phyloP scores from a whole-genome alignment of 2,329 filamentous ascomycete genomes.

The Apiospora phragmitis region DNA sequence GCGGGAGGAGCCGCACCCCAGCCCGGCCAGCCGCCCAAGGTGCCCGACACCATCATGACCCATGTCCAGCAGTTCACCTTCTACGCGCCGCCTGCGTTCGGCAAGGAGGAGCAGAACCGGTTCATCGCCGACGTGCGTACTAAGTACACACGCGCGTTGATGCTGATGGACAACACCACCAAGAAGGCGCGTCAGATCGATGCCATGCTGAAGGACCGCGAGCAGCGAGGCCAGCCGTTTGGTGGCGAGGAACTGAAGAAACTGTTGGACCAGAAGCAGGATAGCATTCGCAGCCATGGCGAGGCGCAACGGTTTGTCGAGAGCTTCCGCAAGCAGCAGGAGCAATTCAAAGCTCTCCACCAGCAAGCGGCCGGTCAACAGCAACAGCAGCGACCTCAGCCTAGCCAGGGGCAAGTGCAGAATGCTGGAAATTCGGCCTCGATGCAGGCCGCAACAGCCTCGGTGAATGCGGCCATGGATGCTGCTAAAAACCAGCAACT shows the following conservation, averaged over 20 bases:
- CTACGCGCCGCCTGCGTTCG: not conserved
- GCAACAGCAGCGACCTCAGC: constrained; percentile 27
- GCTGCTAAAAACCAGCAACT: constrained; percentile 33
- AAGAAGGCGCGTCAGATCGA: constrained; percentile 21
- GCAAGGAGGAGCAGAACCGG: constrained; percentile 22
- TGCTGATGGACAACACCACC: constrained; percentile 28
- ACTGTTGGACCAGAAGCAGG: constrained; percentile 18
- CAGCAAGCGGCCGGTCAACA: constrained; percentile 20
- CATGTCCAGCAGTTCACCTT: constrained; percentile 28
- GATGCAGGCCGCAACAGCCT: constrained; percentile 33
- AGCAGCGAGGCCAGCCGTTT: constrained; percentile 23
- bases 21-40: not conserved
- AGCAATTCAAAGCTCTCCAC: not conserved
- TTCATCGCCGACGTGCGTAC: constrained; percentile 22
- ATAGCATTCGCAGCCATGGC: constrained; percentile 22
- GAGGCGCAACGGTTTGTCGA: constrained; percentile 27
- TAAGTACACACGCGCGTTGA: constrained; percentile 25
- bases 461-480: constrained; percentile 34
- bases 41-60: constrained; percentile 26
- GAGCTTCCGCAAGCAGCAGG: constrained; percentile 19
- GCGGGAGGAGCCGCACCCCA: not conserved
- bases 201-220: constrained; percentile 25
- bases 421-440: constrained; percentile 21
- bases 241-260: constrained; percentile 26
- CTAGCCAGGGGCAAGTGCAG: constrained; percentile 21